Evolutionary conservation across 768 basidiomycete genomes (phyloP).

Genomic region (Boletus reticuloceps): DNA sequence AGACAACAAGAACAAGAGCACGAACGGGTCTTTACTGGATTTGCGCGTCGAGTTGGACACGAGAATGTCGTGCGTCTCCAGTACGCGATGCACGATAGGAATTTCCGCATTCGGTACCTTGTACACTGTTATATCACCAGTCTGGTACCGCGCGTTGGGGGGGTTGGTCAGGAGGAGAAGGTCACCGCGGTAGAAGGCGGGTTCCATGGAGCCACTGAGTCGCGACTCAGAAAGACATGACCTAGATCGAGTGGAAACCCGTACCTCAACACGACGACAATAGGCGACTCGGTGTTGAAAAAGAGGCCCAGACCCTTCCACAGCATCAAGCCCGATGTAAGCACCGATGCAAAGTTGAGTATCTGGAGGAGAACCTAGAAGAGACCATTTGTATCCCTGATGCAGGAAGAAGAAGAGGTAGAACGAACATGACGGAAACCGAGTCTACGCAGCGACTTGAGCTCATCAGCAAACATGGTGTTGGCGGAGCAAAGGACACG

Average conservation of each 20-base stretch:
- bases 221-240: background rate
- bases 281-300: constrained; percentile 93
- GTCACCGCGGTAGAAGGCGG: constrained; percentile 94
- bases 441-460: constrained; percentile 68
- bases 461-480: constrained; percentile 70
- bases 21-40: constrained; percentile 25
- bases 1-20: background rate
- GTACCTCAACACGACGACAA: constrained; percentile 94
- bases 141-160: constrained; percentile 63
- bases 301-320: constrained; percentile 93
- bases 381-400: background rate
- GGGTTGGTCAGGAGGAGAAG: constrained; percentile 94
- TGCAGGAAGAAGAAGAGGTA: background rate
- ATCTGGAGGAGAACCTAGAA: constrained; percentile 81
- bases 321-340: constrained; percentile 93
- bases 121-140: constrained; percentile 98
- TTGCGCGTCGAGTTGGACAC: constrained; percentile 34
- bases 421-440: constrained; percentile 69
- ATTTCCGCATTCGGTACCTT: constrained; percentile 90
- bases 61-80: constrained; percentile 81
- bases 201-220: constrained; percentile 92
- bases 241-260: constrained; percentile 13
- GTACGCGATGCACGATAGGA: constrained; percentile 93
- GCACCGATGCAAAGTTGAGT: constrained; percentile 88
- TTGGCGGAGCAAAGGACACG: background rate